phyloP scores from a whole-genome alignment of 768 basidiomycete genomes.

The Hemileccinum rubropunctum region DNA sequence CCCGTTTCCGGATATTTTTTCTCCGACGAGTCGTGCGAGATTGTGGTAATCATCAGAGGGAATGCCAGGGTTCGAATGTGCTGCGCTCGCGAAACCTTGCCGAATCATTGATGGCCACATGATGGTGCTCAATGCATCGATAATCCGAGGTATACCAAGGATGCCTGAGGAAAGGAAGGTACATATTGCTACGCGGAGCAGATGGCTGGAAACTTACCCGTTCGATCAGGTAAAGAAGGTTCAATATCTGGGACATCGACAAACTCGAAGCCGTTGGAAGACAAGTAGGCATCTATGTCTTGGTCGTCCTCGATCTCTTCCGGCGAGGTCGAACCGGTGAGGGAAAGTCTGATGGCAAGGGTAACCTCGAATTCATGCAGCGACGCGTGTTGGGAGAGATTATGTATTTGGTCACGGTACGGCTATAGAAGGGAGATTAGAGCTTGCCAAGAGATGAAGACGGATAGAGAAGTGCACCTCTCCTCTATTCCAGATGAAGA shows the following conservation, averaged over 20 bases:
- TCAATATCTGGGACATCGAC: constrained; percentile 42
- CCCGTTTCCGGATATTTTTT: constrained; percentile 23
- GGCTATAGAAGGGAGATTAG: constrained; percentile 37
- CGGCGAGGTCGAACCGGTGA: constrained; percentile 12
- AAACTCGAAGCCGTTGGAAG: constrained; percentile 74
- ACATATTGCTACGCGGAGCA: background rate
- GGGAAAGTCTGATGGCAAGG: constrained; percentile 59
- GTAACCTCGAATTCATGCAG: constrained; percentile 66
- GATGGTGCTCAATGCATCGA: constrained; percentile 80
- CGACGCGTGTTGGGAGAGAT: constrained; percentile 46
- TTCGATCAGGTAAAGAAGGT: constrained; percentile 7
- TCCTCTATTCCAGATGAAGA: constrained; percentile 68
- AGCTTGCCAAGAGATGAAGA: background rate
- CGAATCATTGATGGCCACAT: constrained; percentile 82
- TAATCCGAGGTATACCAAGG: constrained; percentile 59
- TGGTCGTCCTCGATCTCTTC: constrained; percentile 44
- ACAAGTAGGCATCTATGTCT: constrained; percentile 63
- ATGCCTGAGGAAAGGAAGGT: constrained; percentile 35
- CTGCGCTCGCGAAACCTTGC: background rate
- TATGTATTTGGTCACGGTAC: constrained; percentile 54
- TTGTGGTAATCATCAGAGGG: constrained; percentile 20
- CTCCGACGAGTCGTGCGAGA: constrained; percentile 20
- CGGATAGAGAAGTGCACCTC: constrained; percentile 46
- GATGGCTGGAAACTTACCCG: constrained; percentile 11
- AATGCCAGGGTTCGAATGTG: background rate